These are phyloP conservation scores for Pyrenochaeta sp. DNA, from an alignment of 2,329 filamentous ascomycete species.

Conservation along the genomic window DNA sequence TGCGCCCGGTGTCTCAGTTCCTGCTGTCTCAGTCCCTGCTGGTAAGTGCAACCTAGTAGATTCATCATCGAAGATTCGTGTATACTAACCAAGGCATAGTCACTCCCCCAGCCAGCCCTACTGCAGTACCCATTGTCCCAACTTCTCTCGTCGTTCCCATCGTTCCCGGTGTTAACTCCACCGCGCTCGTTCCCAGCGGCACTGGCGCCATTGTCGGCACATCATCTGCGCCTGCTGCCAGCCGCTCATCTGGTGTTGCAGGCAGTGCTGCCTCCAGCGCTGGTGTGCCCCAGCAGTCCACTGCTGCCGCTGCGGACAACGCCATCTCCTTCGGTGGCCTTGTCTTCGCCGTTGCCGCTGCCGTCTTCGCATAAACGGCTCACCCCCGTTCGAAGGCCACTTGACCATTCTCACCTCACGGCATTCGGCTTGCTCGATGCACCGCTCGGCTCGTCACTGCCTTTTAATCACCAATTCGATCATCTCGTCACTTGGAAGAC, in stretches of 20 bases:
- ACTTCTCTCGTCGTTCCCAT: slow-evolving; percentile 13
- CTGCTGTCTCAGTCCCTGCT: slow-evolving; percentile 10
- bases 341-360: slow-evolving; percentile 36
- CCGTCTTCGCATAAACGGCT: slow-evolving; percentile 39
- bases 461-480: slow-evolving; percentile 5
- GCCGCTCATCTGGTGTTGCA: slow-evolving; percentile 1
- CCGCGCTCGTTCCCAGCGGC: slow-evolving; percentile 2
- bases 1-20: slow-evolving; percentile 5
- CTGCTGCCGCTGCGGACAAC: slow-evolving; percentile 36
- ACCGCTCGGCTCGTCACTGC: background rate
- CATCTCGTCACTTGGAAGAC: background rate
- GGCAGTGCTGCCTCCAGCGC: slow-evolving; percentile 17
- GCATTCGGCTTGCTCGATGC: background rate
- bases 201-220: slow-evolving; percentile 4
- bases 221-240: background rate
- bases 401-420: background rate
- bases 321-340: slow-evolving; percentile 41
- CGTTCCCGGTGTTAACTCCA: slow-evolving; percentile 15
- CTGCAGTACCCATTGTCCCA: slow-evolving; percentile 17
- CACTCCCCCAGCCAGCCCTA: slow-evolving; percentile 12
- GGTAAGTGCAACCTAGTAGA: slow-evolving; percentile 3
- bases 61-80: too few species aligned
- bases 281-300: slow-evolving; percentile 18
- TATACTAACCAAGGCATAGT: slow-evolving; percentile 6
- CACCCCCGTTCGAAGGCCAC: background rate